These are phyloP conservation scores for Cadophora sp. DNA, from an alignment of 2,329 filamentous ascomycete species.

Conservation along the genomic window DNA sequence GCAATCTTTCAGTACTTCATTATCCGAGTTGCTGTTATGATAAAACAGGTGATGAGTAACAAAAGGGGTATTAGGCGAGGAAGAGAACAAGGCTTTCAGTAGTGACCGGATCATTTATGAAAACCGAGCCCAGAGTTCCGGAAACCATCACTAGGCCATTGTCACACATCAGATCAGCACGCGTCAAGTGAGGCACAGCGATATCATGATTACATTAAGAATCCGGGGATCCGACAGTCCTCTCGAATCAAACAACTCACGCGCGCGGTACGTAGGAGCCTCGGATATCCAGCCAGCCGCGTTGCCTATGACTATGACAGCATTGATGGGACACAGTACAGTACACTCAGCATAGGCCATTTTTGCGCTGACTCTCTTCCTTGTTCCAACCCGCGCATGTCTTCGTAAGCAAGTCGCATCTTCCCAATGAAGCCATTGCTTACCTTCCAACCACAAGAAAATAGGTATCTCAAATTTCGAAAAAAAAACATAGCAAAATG, in stretches of 20 bases:
- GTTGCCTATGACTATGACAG: background rate
- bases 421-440: background rate
- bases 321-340: too few relatives aligned
- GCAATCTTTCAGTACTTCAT: slow-evolving; percentile 5
- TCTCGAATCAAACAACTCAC: slow-evolving; percentile 19
- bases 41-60: slow-evolving; percentile 19
- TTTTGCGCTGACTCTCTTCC: background rate
- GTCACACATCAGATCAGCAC: slow-evolving; percentile 6
- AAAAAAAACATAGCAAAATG: slow-evolving; percentile 2
- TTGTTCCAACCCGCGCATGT: background rate
- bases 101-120: slow-evolving; percentile 18
- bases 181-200: slow-evolving; percentile 7
- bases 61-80: slow-evolving; percentile 19
- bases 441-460: background rate
- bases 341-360: slow-evolving; percentile 2
- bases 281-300: slow-evolving; percentile 8
- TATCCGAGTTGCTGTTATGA: slow-evolving; percentile 14
- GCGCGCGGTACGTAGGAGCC: slow-evolving; percentile 11
- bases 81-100: slow-evolving; percentile 17
- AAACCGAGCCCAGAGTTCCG: background rate
- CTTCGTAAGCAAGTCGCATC: slow-evolving; percentile 14
- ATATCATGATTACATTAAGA: slow-evolving; percentile 6
- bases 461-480: slow-evolving; percentile 11
- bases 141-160: background rate
- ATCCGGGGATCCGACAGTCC: slow-evolving; percentile 8